phyloP scores from a whole-genome alignment of 345 rosid genomes.

The Lepidium didymum region DNA sequence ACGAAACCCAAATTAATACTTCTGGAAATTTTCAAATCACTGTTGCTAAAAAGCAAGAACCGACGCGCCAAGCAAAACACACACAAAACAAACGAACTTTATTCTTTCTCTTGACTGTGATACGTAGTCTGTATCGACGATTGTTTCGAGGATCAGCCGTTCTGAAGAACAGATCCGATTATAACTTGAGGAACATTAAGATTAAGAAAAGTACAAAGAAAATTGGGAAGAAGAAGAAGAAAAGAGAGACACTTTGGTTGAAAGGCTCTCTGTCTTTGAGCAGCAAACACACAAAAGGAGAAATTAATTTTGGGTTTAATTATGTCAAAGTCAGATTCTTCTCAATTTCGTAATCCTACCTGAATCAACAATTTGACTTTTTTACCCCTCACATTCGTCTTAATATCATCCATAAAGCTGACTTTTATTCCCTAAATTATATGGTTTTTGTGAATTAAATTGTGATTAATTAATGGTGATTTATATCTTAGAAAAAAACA shows the following conservation, averaged over 20 bases:
- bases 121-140: neutral
- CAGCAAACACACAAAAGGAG: neutral
- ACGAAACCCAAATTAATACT: neutral
- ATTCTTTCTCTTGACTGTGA: neutral
- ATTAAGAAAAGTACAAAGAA: neutral
- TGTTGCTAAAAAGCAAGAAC: neutral
- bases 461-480: neutral
- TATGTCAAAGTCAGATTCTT: conserved; percentile 14
- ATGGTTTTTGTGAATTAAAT: neutral
- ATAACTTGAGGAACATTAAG: neutral
- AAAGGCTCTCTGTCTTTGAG: conserved; percentile 23
- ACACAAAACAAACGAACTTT: neutral
- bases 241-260: conserved; percentile 25
- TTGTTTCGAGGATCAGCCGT: neutral
- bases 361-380: conserved; percentile 13
- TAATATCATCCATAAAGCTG: neutral
- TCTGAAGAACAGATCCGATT: conserved; percentile 14
- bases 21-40: neutral
- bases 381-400: conserved; percentile 15
- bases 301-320: neutral
- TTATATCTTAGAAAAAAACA: neutral
- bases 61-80: neutral
- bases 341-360: neutral
- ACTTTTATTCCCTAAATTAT: neutral
- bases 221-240: conserved; percentile 1